Evolutionary conservation across 2,329 filamentous ascomycete genomes (phyloP).

Genomic region (Pseudopithomyces maydicus): DNA sequence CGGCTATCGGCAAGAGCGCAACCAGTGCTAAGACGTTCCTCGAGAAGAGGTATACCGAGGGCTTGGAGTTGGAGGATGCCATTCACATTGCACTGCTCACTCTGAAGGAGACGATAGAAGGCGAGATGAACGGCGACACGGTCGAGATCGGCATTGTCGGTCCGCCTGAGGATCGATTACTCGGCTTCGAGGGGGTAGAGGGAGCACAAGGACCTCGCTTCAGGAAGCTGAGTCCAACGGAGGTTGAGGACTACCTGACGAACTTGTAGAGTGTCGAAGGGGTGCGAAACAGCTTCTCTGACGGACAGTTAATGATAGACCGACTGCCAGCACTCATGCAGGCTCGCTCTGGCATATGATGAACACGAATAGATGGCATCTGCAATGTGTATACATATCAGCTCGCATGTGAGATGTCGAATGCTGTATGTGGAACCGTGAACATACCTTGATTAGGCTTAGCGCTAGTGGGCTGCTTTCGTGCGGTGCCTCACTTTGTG

Average conservation of each 20-base stretch:
- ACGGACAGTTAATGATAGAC: constrained; percentile 19
- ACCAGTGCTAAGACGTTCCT: constrained; percentile 98
- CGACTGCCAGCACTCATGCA: constrained; percentile 17
- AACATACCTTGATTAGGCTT: not conserved
- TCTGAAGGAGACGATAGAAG: constrained; percentile 98
- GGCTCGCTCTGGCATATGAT: constrained; percentile 9
- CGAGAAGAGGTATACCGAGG: constrained; percentile 98
- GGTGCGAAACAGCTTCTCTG: constrained; percentile 8
- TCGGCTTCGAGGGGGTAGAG: constrained; percentile 89
- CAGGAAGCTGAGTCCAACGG: constrained; percentile 92
- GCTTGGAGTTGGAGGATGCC: constrained; percentile 94
- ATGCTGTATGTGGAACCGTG: not conserved
- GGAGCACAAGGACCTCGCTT: constrained; percentile 85
- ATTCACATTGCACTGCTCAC: constrained; percentile 98
- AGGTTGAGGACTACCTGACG: constrained; percentile 99
- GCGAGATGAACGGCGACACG: constrained; percentile 98
- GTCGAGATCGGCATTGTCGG: constrained; percentile 99
- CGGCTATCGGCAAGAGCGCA: constrained; percentile 97
- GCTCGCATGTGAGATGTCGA: not conserved
- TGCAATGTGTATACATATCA: not conserved
- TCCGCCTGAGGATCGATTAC: constrained; percentile 87
- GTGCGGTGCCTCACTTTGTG: not conserved
- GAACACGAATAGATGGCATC: constrained; percentile 21
- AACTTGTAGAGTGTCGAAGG: constrained; percentile 71
- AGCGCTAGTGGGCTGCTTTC: not conserved